These are phyloP conservation scores for Marchantia paleacea DNA, from an alignment of 225 moss, liverwort and hornwort genomes.

Conservation along the genomic window DNA sequence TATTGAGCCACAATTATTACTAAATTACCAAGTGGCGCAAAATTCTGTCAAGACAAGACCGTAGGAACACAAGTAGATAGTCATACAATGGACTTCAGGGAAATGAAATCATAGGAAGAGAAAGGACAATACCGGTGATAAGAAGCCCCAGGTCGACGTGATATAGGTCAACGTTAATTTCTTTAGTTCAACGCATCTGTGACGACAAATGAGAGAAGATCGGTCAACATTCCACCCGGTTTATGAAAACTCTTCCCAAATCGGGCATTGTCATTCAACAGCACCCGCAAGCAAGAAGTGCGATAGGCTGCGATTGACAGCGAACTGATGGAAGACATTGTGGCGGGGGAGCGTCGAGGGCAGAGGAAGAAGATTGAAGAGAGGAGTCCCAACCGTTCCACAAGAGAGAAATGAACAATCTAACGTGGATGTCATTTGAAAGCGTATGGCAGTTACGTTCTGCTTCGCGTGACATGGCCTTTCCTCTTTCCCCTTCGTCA, in stretches of 20 bases:
- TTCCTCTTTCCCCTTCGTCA: neutral
- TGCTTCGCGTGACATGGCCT: slow-evolving; percentile 11
- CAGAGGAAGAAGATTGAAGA: neutral
- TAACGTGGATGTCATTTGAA: slow-evolving; percentile 19
- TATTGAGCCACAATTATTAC: no score
- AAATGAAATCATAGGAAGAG: neutral
- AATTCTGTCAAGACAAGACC: no score
- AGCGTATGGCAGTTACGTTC: slow-evolving; percentile 2
- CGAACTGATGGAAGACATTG: neutral
- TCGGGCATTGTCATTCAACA: neutral
- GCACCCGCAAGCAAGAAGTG: neutral
- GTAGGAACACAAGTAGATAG: neutral
- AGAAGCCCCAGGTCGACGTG: neutral
- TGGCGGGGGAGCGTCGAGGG: neutral
- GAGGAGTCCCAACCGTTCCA: slow-evolving; percentile 8
- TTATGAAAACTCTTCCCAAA: neutral
- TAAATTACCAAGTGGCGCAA: no score
- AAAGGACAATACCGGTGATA: neutral
- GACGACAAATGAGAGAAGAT: neutral
- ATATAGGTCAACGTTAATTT: neutral
- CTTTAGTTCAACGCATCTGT: neutral
- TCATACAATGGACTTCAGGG: neutral
- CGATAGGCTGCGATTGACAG: neutral
- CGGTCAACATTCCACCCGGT: neutral
- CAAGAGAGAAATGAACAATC: neutral